A percentile compares a stretch with the other conserved stretches of the same genome.
Evolutionary conservation across 768 basidiomycete genomes (phyloP).

Genomic region (Amanita pallidorosea): DNA sequence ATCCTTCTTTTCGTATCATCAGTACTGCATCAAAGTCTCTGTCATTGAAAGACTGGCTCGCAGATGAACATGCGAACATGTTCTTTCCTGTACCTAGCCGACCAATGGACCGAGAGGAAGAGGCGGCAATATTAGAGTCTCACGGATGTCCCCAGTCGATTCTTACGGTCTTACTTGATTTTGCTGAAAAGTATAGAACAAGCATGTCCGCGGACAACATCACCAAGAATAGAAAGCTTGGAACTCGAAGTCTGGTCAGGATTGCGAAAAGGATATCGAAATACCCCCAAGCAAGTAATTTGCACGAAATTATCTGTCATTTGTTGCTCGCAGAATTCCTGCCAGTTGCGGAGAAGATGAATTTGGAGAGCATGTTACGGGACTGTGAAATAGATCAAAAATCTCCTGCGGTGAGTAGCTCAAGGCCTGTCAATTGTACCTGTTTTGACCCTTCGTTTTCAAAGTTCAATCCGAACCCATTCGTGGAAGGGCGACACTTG

Average conservation of each 20-base stretch:
- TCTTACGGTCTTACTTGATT: slow-evolving; percentile 32
- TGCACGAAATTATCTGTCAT: slow-evolving; percentile 35
- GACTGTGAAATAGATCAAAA: slow-evolving; percentile 35
- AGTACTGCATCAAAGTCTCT: slow-evolving; percentile 53
- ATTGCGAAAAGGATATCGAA: slow-evolving; percentile 39
- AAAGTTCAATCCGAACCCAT: slow-evolving; percentile 40
- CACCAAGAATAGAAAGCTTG: slow-evolving; percentile 52
- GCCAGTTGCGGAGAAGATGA: slow-evolving; percentile 46
- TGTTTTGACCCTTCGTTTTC: slow-evolving; percentile 5
- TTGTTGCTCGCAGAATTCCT: slow-evolving; percentile 51
- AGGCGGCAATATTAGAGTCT: slow-evolving; percentile 32
- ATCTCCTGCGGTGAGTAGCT: slow-evolving; percentile 27
- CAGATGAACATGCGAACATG: slow-evolving; percentile 60
- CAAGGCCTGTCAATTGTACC: not conserved
- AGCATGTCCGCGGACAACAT: slow-evolving; percentile 45
- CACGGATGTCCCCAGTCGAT: slow-evolving; percentile 35
- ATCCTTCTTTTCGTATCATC: slow-evolving; percentile 52
- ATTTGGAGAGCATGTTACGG: slow-evolving; percentile 37
- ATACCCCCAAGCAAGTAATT: slow-evolving; percentile 32
- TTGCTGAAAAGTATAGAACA: slow-evolving; percentile 48
- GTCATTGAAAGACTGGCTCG: slow-evolving; percentile 60
- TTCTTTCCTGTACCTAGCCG: slow-evolving; percentile 53
- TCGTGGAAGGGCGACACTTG: slow-evolving; percentile 24
- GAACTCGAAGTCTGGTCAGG: slow-evolving; percentile 47
- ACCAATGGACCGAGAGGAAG: slow-evolving; percentile 47